Evolutionary conservation across 2,329 filamentous ascomycete species (phyloP).

Genomic region (Alternaria consortialis): DNA sequence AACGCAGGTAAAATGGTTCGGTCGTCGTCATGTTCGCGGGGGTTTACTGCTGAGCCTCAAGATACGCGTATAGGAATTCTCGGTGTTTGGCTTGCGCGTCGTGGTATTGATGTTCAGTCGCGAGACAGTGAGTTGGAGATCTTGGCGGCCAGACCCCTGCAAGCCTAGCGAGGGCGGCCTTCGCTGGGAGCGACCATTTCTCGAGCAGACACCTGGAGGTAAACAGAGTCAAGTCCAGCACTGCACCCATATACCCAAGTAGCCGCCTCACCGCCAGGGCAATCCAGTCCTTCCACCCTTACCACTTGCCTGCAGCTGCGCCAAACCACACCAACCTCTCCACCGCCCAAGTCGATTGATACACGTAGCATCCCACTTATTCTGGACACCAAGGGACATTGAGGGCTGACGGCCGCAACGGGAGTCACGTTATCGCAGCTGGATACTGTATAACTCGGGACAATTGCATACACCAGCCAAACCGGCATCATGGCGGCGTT

Average conservation of each 20-base stretch:
- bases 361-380: slow-evolving; percentile 50
- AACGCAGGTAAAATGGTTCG: slow-evolving; percentile 93
- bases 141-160: slow-evolving; percentile 37
- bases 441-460: slow-evolving; percentile 14
- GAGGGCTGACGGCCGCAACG: slow-evolving; percentile 44
- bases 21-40: slow-evolving; percentile 68
- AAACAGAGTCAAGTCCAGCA: slow-evolving; percentile 40
- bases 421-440: slow-evolving; percentile 38
- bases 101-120: slow-evolving; percentile 14
- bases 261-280: slow-evolving; percentile 29
- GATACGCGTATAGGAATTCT: neutral
- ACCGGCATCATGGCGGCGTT: slow-evolving; percentile 84
- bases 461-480: slow-evolving; percentile 11
- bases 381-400: slow-evolving; percentile 39
- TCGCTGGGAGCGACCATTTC: slow-evolving; percentile 38
- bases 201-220: slow-evolving; percentile 50
- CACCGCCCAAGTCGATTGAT: slow-evolving; percentile 28
- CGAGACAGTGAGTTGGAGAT: slow-evolving; percentile 28
- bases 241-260: slow-evolving; percentile 26
- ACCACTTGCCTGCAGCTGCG: slow-evolving; percentile 23
- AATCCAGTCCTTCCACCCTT: slow-evolving; percentile 21
- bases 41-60: neutral
- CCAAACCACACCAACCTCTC: slow-evolving; percentile 17
- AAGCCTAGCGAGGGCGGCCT: slow-evolving; percentile 31
- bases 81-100: slow-evolving; percentile 9